Conservation (phyloP, 495 filamentous ascomycete species). For the Talaromyces ruber region DNA sequence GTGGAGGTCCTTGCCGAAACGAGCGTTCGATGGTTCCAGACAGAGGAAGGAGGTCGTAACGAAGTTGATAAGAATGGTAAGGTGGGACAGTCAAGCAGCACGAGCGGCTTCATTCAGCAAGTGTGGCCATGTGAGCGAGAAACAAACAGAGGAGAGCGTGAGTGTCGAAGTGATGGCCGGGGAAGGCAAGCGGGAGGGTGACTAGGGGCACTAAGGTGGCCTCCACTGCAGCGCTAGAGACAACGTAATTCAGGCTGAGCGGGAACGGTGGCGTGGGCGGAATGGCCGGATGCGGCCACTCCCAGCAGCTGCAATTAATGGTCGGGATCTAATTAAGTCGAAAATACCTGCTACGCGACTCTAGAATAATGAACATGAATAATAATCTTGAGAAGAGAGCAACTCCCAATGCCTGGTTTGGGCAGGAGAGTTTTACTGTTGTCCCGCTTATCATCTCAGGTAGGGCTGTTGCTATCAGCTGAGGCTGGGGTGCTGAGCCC, state of each 20-base stretch:
- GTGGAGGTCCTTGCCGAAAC: neutral
- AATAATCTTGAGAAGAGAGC: neutral
- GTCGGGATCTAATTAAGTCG: neutral
- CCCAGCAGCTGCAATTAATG: neutral
- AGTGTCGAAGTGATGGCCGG: conserved; percentile 15
- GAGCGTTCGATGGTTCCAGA: neutral
- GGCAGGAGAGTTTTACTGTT: neutral
- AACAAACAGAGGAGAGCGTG: neutral
- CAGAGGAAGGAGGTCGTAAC: neutral
- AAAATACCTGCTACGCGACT: neutral
- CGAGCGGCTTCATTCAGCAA: neutral
- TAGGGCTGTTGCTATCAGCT: neutral
- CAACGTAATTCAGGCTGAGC: neutral
- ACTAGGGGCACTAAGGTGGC: conserved; percentile 1
- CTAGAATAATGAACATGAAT: neutral
- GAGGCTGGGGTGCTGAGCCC: neutral
- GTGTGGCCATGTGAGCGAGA: neutral
- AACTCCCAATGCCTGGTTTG: neutral
- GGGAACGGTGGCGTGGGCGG: conserved; percentile 1
- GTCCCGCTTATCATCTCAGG: neutral
- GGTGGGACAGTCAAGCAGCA: neutral
- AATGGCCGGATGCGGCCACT: conserved; percentile 9
- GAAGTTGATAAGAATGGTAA: neutral
- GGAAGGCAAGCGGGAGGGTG: neutral
- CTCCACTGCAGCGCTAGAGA: neutral